Evolutionary conservation across 176 grass and related monocot genomes (phyloP), one percentile per base, ranked within the genome.

Genomic region (Urochloa ruziziensis): DNA sequence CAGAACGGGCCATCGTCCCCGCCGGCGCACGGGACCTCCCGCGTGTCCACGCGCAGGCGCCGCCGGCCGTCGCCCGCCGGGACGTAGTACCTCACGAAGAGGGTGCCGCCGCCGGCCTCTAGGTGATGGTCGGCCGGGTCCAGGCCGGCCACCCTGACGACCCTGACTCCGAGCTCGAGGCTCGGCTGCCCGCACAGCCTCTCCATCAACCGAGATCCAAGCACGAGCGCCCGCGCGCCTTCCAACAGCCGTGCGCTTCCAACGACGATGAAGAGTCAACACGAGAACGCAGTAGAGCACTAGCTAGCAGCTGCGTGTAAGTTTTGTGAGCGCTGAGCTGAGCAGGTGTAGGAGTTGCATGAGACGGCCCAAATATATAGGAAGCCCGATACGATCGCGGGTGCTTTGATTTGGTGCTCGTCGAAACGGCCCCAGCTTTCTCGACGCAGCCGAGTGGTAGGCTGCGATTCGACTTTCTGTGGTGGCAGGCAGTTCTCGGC

Each of bases 11-110:
- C 82, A 6, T 23, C 68, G 21, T 24, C 82, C 4, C 37, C 68
- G 19, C 23, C 74, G 36, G 7, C 66, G 64, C 83, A 82, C 12
- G 53, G 56, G 49, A 87, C 59, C 66, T 91, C 92, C 5, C 80
- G 64, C 17, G 86, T 94, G 77, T 94, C 87, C 51, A 94, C 80
- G 18, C 86, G 84, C 48, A 94, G 75, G 67, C 92, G 70, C 42
- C 89, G 57, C 66, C 62, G 75, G 5, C 70, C 74, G 37, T 90
- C 89, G 12, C 89, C 86, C 7, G 73, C 84, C 1, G 79, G 85
- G 21, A 94, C 70, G 57, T 87, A 85, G 84, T 91, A 94, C 70
- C 92, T 74, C 5, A 91, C 27, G 64, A 87, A 89, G 66, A 94
- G 67, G 66, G 3, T 11, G n/a, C n/a, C n/a, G 8, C 81, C 28